Evolutionary conservation across 2,329 filamentous ascomycete species (phyloP).

Genomic region (Zarea fungicola): DNA sequence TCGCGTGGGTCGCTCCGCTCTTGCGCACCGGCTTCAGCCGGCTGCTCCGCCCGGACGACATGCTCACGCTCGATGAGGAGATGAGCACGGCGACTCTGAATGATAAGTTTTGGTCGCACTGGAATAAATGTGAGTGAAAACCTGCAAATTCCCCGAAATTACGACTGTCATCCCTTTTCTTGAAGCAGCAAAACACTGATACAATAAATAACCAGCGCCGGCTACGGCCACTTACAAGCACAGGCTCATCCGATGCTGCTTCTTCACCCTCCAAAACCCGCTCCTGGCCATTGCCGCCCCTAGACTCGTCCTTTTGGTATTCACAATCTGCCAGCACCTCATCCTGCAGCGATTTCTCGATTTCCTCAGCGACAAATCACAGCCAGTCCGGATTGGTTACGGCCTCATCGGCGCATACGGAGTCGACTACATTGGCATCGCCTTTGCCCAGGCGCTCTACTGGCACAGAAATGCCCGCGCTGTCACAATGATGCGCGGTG

Average conservation of each 20-base stretch:
- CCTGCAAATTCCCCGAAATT: neutral
- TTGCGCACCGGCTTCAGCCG: slow-evolving; percentile 30
- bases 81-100: slow-evolving; percentile 27
- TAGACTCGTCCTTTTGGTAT: slow-evolving; percentile 27
- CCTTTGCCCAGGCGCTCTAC: slow-evolving; percentile 26
- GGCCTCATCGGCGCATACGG: slow-evolving; percentile 30
- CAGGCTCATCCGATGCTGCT: slow-evolving; percentile 24
- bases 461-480: slow-evolving; percentile 28
- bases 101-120: slow-evolving; percentile 26
- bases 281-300: slow-evolving; percentile 27
- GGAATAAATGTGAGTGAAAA: slow-evolving; percentile 22
- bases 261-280: slow-evolving; percentile 24
- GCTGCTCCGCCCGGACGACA: slow-evolving; percentile 29
- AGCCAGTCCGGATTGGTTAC: slow-evolving; percentile 24
- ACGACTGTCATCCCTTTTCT: neutral
- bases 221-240: slow-evolving; percentile 15
- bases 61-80: slow-evolving; percentile 30
- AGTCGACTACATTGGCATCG: slow-evolving; percentile 27
- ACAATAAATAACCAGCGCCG: neutral
- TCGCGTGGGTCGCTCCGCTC: slow-evolving; percentile 35
- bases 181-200: neutral
- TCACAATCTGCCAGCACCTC: slow-evolving; percentile 33
- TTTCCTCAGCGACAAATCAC: slow-evolving; percentile 24
- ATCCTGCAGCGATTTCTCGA: slow-evolving; percentile 29
- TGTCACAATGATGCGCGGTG: slow-evolving; percentile 27